Conservation (phyloP, 192 early-diverging fungal genomes). For the Spizellomyces sp. region DNA sequence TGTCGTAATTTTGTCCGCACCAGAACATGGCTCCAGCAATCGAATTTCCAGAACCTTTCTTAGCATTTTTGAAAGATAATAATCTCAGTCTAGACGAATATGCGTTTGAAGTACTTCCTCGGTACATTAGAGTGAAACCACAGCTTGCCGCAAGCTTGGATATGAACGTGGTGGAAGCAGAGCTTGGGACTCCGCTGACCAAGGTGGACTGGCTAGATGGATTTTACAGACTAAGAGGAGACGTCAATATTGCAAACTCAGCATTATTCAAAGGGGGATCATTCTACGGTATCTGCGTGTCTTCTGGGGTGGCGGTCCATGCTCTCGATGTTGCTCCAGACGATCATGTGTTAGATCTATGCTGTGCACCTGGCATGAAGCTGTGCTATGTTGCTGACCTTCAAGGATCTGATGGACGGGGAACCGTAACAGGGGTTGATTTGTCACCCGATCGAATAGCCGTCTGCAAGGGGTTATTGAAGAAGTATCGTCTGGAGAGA, state of each 20-base stretch:
- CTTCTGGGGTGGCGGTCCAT: conserved; percentile 81
- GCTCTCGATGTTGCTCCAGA: conserved; percentile 71
- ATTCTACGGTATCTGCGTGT: conserved; percentile 79
- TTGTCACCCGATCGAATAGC: conserved; percentile 70
- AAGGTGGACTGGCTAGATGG: conserved; percentile 45
- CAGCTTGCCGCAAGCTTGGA: conserved; percentile 40
- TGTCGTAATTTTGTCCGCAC: too few relatives aligned
- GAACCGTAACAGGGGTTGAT: conserved; percentile 94
- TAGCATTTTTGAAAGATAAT: conserved; percentile 69
- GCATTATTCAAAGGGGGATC: conserved; percentile 44
- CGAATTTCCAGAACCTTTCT: conserved; percentile 62
- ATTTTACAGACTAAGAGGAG: conserved; percentile 59
- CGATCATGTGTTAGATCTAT: conserved; percentile 90
- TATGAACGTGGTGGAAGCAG: conserved; percentile 50
- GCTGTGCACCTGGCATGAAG: conserved; percentile 88
- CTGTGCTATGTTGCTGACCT: conserved; percentile 80
- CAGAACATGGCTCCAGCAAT: too few relatives aligned
- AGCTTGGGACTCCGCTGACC: conserved; percentile 47
- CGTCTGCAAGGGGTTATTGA: conserved; percentile 73
- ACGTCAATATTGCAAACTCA: conserved; percentile 50
- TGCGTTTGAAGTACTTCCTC: conserved; percentile 56
- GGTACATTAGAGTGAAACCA: conserved; percentile 75
- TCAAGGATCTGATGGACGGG: conserved; percentile 37
- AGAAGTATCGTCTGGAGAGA: conserved; percentile 64
- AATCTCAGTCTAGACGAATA: conserved; percentile 71